These are phyloP conservation scores for Lunasporangiospora selenospora DNA, from an alignment of 192 early-diverging fungal genomes.

Conservation along the genomic window DNA sequence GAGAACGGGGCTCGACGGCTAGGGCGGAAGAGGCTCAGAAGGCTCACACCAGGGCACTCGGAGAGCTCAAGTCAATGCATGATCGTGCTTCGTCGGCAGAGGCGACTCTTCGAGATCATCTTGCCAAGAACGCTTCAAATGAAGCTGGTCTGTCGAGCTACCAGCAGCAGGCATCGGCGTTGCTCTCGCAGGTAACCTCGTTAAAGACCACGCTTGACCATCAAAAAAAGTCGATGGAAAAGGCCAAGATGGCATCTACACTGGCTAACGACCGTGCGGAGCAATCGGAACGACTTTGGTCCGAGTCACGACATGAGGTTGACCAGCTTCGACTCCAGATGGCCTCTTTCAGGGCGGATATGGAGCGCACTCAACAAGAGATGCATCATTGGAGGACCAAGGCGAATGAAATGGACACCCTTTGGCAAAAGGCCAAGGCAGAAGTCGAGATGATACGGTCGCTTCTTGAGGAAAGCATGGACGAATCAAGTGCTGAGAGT, in stretches of 20 bases:
- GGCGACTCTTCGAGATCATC: conserved; percentile 44
- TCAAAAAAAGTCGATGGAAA: conserved; percentile 52
- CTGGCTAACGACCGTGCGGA: conserved; percentile 50
- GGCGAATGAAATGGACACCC: conserved; percentile 45
- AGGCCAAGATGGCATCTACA: conserved; percentile 42
- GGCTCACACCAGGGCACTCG: conserved; percentile 54
- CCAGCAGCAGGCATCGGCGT: conserved; percentile 31
- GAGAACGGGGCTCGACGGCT: conserved; percentile 50
- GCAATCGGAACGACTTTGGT: conserved; percentile 50
- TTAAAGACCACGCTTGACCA: conserved; percentile 53
- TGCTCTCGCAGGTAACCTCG: conserved; percentile 20
- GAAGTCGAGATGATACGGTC: conserved; percentile 47
- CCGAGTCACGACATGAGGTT: conserved; percentile 49
- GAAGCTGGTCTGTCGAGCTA: conserved; percentile 45
- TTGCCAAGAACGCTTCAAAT: conserved; percentile 31
- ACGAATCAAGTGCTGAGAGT: conserved; percentile 12
- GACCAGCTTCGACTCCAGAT: conserved; percentile 39
- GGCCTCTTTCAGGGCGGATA: conserved; percentile 32
- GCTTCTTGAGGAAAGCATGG: conserved; percentile 53
- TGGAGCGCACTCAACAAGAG: conserved; percentile 48
- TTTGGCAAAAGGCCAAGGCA: conserved; percentile 49
- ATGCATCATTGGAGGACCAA: conserved; percentile 42
- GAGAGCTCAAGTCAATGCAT: conserved; percentile 52
- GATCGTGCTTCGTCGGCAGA: conserved; percentile 51
- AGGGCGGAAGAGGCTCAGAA: conserved; percentile 59